Percentiles rank a stretch among this genome's conserved stretches.
Conservation (phyloP, 202 grass and related monocot genomes). For the Carex arenaria region DNA sequence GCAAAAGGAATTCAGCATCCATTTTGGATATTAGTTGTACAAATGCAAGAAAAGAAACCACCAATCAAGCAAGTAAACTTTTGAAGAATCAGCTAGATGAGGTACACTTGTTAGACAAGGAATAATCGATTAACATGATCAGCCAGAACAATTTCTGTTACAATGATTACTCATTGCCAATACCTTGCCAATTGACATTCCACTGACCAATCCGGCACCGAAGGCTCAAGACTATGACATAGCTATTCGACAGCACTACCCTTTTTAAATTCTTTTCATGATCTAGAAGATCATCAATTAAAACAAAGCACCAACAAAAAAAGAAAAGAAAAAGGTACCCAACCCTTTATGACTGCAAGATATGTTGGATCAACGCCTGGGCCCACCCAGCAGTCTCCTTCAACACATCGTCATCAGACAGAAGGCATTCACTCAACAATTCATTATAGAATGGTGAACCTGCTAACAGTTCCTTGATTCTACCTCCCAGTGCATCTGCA, state of each 20-base stretch:
- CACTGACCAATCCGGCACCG: slow-evolving; percentile 26
- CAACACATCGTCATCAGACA: slow-evolving; percentile 52
- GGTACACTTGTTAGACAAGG: not conserved
- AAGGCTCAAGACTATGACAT: slow-evolving; percentile 34
- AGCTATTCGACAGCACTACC: slow-evolving; percentile 31
- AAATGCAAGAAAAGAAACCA: not conserved
- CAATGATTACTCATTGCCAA: slow-evolving; percentile 24
- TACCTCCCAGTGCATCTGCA: slow-evolving; percentile 54
- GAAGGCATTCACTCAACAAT: slow-evolving; percentile 51
- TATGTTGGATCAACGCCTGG: slow-evolving; percentile 68
- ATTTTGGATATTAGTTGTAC: not conserved
- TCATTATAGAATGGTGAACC: slow-evolving; percentile 48
- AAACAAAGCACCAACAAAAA: slow-evolving; percentile 31
- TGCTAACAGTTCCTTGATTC: slow-evolving; percentile 49
- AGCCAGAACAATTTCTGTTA: slow-evolving; percentile 19
- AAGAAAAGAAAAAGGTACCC: slow-evolving; percentile 25
- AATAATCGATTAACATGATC: not conserved
- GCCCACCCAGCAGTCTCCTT: slow-evolving; percentile 68
- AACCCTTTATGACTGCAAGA: slow-evolving; percentile 41
- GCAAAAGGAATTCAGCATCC: not conserved
- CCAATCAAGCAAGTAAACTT: not conserved
- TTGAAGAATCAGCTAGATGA: not conserved
- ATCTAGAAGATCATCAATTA: slow-evolving; percentile 29
- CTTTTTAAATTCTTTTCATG: slow-evolving; percentile 34
- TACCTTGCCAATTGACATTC: slow-evolving; percentile 17